phyloP scores from a whole-genome alignment of 768 basidiomycete species.

The Pulveroboletus ravenelii region DNA sequence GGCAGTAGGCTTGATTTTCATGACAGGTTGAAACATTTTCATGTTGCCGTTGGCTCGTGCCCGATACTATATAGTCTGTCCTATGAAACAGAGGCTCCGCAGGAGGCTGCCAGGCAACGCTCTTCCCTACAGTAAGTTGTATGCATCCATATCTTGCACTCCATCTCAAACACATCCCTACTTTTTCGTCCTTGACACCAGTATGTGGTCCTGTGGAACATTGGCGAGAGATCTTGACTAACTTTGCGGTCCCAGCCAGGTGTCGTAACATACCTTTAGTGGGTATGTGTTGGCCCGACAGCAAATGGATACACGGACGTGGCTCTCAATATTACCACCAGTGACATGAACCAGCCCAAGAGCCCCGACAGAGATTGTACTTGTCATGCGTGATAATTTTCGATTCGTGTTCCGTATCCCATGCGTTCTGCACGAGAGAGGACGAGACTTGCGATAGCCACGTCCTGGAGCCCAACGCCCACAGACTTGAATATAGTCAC shows the following conservation, averaged over 20 bases:
- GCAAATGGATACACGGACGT: background rate
- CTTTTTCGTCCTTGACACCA: background rate
- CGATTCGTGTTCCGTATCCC: conserved; percentile 42
- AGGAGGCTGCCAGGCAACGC: background rate
- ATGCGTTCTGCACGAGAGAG: conserved; percentile 54
- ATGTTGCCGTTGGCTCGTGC: too few species aligned
- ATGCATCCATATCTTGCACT: background rate
- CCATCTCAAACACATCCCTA: background rate
- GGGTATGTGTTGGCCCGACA: background rate
- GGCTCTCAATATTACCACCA: background rate
- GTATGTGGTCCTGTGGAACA: background rate
- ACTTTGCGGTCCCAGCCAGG: background rate
- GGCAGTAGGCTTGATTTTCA: too few species aligned
- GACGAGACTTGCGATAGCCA: conserved; percentile 70
- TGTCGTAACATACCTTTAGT: background rate
- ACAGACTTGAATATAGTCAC: conserved; percentile 87
- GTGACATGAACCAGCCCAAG: background rate
- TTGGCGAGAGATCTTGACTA: background rate
- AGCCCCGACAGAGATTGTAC: background rate
- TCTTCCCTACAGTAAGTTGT: background rate
- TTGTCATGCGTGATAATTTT: background rate
- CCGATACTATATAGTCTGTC: background rate
- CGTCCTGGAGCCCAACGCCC: conserved; percentile 83
- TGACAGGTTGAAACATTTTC: too few species aligned
- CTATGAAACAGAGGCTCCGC: background rate